A percentile compares a stretch with the other conserved stretches of the same genome.
Conservation (phyloP, 2,329 filamentous ascomycete genomes). For the Fusarium napiforme region DNA sequence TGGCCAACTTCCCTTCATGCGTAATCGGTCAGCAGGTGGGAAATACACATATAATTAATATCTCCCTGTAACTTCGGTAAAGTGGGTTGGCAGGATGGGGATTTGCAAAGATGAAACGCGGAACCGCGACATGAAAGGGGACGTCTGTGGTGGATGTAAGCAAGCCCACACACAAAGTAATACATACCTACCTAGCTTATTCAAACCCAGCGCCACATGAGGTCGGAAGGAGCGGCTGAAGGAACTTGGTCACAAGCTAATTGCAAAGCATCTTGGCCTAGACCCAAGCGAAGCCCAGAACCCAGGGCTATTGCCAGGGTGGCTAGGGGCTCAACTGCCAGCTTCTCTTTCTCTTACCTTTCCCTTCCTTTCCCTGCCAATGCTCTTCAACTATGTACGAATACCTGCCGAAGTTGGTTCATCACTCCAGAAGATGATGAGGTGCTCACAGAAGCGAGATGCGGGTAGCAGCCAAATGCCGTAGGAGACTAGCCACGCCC, state of each 20-base stretch:
- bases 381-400: neutral
- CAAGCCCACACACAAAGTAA: constrained; percentile 1
- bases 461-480: neutral
- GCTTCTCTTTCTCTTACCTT: neutral
- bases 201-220: constrained; percentile 13
- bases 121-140: constrained; percentile 10
- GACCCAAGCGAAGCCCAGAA: neutral
- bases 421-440: neutral
- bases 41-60: neutral
- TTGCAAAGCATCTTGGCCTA: constrained; percentile 10
- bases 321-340: neutral
- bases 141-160: neutral
- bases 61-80: constrained; percentile 17
- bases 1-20: neutral
- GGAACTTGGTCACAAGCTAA: constrained; percentile 19
- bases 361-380: neutral
- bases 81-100: constrained; percentile 17
- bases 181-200: neutral
- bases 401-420: neutral
- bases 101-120: constrained; percentile 26
- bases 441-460: neutral
- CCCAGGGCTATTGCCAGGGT: constrained; percentile 1
- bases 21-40: neutral
- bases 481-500: constrained; percentile 11
- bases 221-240: constrained; percentile 27